These are phyloP conservation scores for Leishmania turanica DNA, from an alignment of 208 protist species.

Conservation along the genomic window DNA sequence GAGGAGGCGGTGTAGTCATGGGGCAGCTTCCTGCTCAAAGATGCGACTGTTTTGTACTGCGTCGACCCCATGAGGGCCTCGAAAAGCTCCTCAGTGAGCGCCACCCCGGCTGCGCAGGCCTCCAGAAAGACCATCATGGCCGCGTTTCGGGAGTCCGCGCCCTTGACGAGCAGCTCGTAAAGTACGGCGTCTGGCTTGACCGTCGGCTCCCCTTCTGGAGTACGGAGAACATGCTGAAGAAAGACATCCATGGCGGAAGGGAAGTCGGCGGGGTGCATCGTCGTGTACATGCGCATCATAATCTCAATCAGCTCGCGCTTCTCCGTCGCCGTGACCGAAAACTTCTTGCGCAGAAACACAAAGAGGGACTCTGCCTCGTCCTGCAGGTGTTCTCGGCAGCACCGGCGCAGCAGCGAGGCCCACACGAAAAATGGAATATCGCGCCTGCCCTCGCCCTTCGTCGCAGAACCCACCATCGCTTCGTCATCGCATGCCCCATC, in stretches of 20 bases:
- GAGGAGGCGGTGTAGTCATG: constrained; percentile 74
- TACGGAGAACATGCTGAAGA: constrained; percentile 65
- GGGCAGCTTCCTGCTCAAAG: constrained; percentile 75
- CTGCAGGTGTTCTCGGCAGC: constrained; percentile 68
- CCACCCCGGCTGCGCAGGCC: constrained; percentile 67
- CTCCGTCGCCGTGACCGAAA: constrained; percentile 41
- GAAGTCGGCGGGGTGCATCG: constrained; percentile 68
- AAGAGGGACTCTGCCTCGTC: constrained; percentile 83
- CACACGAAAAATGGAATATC: constrained; percentile 78
- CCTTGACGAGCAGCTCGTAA: constrained; percentile 74
- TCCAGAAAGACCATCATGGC: constrained; percentile 90
- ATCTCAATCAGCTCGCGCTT: constrained; percentile 87
- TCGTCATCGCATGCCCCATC: not conserved
- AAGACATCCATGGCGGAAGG: constrained; percentile 67
- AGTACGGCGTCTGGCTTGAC: constrained; percentile 48
- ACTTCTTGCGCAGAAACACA: constrained; percentile 73
- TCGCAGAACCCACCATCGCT: not conserved
- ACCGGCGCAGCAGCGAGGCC: constrained; percentile 81
- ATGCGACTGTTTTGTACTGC: constrained; percentile 43
- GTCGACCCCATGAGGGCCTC: constrained; percentile 58
- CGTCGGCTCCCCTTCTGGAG: constrained; percentile 49
- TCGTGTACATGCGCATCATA: constrained; percentile 90
- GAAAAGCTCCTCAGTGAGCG: constrained; percentile 64
- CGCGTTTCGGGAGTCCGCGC: constrained; percentile 76
- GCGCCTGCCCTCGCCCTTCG: constrained; percentile 19